phyloP scores from a whole-genome alignment of 176 grass and related monocot species.

The Carex scoparia region DNA sequence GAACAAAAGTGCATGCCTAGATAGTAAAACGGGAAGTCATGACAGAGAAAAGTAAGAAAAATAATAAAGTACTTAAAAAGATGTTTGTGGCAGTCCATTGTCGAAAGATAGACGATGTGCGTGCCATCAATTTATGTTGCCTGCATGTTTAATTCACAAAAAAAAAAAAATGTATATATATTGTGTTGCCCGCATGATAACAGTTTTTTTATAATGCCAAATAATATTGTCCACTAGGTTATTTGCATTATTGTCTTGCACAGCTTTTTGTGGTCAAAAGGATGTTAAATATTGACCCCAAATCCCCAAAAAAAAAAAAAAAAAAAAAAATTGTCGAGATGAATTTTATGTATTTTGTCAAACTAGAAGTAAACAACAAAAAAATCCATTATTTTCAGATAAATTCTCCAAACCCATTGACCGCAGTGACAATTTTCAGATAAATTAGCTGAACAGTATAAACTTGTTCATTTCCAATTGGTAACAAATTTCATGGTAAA shows the following conservation, averaged over 20 bases:
- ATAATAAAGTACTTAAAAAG: too few species aligned
- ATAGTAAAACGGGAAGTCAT: too few species aligned
- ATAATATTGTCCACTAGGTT: neutral
- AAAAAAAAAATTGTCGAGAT: neutral
- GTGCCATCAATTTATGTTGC: neutral
- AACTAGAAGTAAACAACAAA: neutral
- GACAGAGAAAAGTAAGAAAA: too few species aligned
- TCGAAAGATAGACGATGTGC: constrained; percentile 15
- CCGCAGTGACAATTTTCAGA: neutral
- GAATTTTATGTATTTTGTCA: neutral
- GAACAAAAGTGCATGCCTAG: too few species aligned
- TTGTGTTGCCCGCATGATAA: neutral
- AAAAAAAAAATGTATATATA: neutral
- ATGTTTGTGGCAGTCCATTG: neutral
- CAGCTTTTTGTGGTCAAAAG: neutral
- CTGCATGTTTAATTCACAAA: neutral
- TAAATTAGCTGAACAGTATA: neutral
- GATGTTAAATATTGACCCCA: neutral
- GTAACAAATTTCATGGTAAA: neutral
- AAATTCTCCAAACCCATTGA: neutral
- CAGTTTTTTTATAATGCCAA: neutral
- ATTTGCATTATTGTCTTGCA: neutral
- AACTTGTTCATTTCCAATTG: neutral
- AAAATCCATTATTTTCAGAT: too few species aligned
- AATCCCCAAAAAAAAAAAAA: neutral